phyloP scores from a whole-genome alignment of 2,329 filamentous ascomycete genomes.

The Zymoseptoria crescenta region DNA sequence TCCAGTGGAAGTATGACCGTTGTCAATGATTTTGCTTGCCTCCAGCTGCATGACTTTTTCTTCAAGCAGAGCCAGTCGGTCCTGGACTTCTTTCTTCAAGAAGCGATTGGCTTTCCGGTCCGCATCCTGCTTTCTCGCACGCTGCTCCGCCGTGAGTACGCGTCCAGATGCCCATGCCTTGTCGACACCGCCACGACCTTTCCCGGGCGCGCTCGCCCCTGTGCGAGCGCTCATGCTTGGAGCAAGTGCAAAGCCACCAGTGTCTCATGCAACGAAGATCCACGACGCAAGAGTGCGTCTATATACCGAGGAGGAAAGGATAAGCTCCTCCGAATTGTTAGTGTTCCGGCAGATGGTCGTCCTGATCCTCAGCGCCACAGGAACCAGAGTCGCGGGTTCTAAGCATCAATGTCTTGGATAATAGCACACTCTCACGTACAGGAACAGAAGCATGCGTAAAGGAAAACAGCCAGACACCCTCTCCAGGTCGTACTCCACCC shows the following conservation, averaged over 20 bases:
- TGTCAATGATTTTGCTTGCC: background rate
- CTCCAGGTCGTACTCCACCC: background rate
- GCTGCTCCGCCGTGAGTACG: conserved; percentile 18
- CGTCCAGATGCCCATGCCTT: conserved; percentile 17
- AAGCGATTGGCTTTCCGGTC: conserved; percentile 19
- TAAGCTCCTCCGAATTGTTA: background rate
- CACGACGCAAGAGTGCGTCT: background rate
- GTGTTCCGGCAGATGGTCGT: background rate
- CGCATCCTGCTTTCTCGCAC: conserved; percentile 18
- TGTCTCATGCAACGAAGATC: background rate
- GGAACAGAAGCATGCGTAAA: background rate
- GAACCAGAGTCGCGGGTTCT: background rate
- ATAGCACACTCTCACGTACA: background rate
- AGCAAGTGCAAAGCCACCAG: background rate
- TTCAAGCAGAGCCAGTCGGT: conserved; percentile 15
- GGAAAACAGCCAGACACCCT: background rate
- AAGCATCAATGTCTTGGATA: background rate
- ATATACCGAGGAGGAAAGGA: background rate
- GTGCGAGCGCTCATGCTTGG: conserved; percentile 18
- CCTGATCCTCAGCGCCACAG: background rate
- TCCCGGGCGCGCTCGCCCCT: conserved; percentile 3
- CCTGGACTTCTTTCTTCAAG: conserved; percentile 20
- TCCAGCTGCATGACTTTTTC: conserved; percentile 15
- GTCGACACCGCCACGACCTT: conserved; percentile 5
- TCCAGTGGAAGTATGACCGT: background rate